phyloP scores from a whole-genome alignment of 495 filamentous ascomycete genomes.

The Astrocystis sublimbata region DNA sequence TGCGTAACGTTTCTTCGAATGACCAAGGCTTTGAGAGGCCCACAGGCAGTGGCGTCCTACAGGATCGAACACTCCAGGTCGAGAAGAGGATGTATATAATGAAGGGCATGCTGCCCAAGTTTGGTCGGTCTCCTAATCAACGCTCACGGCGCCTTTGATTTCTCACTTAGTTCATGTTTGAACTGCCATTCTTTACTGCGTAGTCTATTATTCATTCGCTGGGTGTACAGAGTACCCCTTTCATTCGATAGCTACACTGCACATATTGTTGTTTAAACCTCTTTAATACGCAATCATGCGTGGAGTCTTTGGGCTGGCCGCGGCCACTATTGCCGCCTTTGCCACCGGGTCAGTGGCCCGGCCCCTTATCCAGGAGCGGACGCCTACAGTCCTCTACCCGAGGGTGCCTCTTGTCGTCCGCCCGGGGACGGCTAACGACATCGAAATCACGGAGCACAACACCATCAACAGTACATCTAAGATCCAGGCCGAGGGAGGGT shows the following conservation, averaged over 20 bases:
- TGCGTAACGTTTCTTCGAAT: slow-evolving; percentile 9
- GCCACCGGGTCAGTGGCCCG: slow-evolving; percentile 25
- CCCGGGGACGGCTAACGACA: slow-evolving; percentile 23
- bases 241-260: not conserved
- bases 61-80: not conserved
- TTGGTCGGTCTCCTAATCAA: not conserved
- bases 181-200: slow-evolving; percentile 14
- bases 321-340: slow-evolving; percentile 30
- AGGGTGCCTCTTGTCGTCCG: slow-evolving; percentile 30
- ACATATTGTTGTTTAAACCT: slow-evolving; percentile 9
- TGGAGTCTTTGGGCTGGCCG: slow-evolving; percentile 30
- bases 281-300: slow-evolving; percentile 6
- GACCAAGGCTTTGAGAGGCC: not conserved
- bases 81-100: slow-evolving; percentile 1
- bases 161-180: slow-evolving; percentile 10
- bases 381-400: too few relatives aligned
- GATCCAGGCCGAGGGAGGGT: not conserved
- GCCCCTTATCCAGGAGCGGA: too few relatives aligned
- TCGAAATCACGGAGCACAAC: slow-evolving; percentile 32
- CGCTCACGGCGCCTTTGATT: not conserved
- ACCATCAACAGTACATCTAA: slow-evolving; percentile 28
- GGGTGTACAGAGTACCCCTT: slow-evolving; percentile 14
- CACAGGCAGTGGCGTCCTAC: not conserved
- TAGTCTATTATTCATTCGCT: slow-evolving; percentile 17
- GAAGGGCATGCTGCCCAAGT: not conserved